Base-by-base conservation (phyloP, 1,284 basidiomycete species). In the Rhodotorula sp. region DNA sequence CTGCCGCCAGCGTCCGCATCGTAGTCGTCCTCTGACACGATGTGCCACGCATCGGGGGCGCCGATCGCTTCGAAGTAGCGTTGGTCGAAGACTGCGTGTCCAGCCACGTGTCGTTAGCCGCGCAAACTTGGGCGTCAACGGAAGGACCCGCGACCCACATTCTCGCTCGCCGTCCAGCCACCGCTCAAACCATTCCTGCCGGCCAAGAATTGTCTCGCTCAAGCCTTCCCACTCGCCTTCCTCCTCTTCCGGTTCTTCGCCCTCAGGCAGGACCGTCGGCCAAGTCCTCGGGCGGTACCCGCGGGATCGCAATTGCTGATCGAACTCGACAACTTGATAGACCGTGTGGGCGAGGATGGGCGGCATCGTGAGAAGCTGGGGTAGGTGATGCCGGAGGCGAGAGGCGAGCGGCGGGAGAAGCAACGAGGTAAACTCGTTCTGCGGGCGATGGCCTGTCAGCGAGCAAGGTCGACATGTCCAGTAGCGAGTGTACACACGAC, bases 291-390 rank as follows among this genome's bases (percentile, higher is more conserved):
- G 75, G 58, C n/a, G 67, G 65, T 65, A 76, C 10, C 71, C 78
- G 64, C 83, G 83, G 11, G 85, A 84, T n/a, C 83, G 81, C 40
- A 98, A 79, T 11, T 88, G 85, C 40, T 88, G 87, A 80, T 99
- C 96, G 74, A 98, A 99, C 0, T 88, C 80, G 13, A 98, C 83
- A 0, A 92, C 86, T 80, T 97, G 92, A 78, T 95, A 95, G 57
- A 99, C 89, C 0, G 93, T 97, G 78, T 99, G 95, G 0, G 95
- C 95, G 7, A 99, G 84, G 34, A 98, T 81, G 0, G 93, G 87
- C 0, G 94, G 90, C 73, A 90, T 87, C 8, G 86, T 81, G 4
- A 96, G 82, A 9, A 99, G 81, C 18, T 86, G 80, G 0, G 92
- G 90, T 50, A 95, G 84, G 0, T 90, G 88, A 50, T 86, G 86